Conservation (phyloP, 2,329 filamentous ascomycete species). For the Colletotrichum nymphaeae region DNA sequence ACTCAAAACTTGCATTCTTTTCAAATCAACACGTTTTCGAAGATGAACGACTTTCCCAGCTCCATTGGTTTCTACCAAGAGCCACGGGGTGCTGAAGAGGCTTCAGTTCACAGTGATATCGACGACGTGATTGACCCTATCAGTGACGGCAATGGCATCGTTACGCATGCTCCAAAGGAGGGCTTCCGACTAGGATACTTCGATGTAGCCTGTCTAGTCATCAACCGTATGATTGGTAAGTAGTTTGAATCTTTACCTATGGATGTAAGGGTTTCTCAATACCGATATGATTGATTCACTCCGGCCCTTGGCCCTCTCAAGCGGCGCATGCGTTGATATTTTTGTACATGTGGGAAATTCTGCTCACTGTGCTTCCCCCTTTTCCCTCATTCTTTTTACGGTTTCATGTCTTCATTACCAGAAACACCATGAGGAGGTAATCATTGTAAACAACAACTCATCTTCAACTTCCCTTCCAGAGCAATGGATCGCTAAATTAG, state of each 20-base stretch:
- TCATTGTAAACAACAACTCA: too few relatives aligned
- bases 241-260: not conserved
- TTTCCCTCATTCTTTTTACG: too few relatives aligned
- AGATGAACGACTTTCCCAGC: slow-evolving; percentile 44
- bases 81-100: slow-evolving; percentile 8
- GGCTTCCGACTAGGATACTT: slow-evolving; percentile 49
- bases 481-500: not conserved
- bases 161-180: slow-evolving; percentile 48
- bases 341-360: not conserved
- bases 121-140: slow-evolving; percentile 26
- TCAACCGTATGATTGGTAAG: slow-evolving; percentile 52
- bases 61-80: slow-evolving; percentile 34
- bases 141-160: slow-evolving; percentile 38
- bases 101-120: slow-evolving; percentile 39
- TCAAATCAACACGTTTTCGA: not conserved
- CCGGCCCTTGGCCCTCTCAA: not conserved
- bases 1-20: not conserved
- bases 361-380: not conserved
- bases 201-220: slow-evolving; percentile 48
- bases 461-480: not conserved
- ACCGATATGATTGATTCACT: not conserved
- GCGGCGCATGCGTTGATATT: not conserved
- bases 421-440: not conserved
- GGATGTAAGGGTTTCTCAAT: too few relatives aligned
- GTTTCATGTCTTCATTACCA: not conserved